Evolutionary conservation across 1,139 yeast species (phyloP), one percentile per base, ranked within the genome.

Genomic region (Blastobotrys raffinosifermentans): DNA sequence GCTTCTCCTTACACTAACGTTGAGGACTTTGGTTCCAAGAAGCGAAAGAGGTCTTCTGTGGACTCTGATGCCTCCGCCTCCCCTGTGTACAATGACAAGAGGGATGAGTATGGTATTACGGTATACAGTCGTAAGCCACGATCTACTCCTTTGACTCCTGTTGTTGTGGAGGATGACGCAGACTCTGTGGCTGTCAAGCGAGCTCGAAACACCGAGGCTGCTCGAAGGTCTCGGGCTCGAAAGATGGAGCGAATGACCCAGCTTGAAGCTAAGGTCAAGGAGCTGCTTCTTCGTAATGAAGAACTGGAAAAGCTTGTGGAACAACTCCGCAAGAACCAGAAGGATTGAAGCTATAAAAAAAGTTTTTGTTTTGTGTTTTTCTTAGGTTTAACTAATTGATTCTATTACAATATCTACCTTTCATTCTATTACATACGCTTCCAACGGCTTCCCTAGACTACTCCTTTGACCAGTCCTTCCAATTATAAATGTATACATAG

Each of bases 171-270:
- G 26, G 61, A 53, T 15, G 68, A 69, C 26, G 67, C 71, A 25
- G 96, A 87, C 61, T 77, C 80, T 16, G 74, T 73, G 41, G 45
- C 54, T 11, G 52, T 83, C 56, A 89, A 89, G 69, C 80, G 98
- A 58, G 97, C 97, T 26, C 80, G 91, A 64, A 91, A 91, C 71
- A 91, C 98, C 20, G 96, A 89, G 61, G 97, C 97, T 49, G 98
- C 98, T 16, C 79, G 97, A 63, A 77, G 97, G 57, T 87, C 96
- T 27, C 75, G 98, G 55, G 96, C 96, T 26, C 78, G 96, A 61
- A 89, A 89, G 68, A 77, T 86, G 80, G 93, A 87, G 64, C 77
- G 96, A 63, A 86, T 89, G 96, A 57, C 67, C 45, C 94, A 85
- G 59, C 71, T 89, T 57, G 97, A 89, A 63, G 76, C 66, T 19